A percentile compares a stretch with the other conserved stretches of the same genome.
Conservation (phyloP, 1,284 basidiomycete genomes). For the Sporisorium graminicola region DNA sequence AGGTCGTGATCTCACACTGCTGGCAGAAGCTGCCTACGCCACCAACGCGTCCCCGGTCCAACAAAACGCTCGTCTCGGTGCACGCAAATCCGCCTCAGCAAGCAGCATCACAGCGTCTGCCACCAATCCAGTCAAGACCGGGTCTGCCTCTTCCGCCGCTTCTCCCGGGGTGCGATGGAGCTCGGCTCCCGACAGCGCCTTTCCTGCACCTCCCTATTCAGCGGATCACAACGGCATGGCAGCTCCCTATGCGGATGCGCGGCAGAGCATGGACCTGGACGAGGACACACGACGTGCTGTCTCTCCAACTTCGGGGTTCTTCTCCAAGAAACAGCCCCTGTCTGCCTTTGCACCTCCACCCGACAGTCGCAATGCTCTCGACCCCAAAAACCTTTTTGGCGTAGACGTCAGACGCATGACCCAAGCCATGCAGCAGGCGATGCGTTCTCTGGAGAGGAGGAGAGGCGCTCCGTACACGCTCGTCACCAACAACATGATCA, state of each 20-base stretch:
- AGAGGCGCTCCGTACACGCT: slow-evolving; percentile 50
- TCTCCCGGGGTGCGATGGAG: slow-evolving; percentile 51
- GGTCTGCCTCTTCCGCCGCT: slow-evolving; percentile 9
- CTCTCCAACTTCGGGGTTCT: slow-evolving; percentile 25
- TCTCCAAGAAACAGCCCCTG: slow-evolving; percentile 18
- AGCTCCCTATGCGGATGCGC: background rate
- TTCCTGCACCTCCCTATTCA: slow-evolving; percentile 13
- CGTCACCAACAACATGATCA: slow-evolving; percentile 47
- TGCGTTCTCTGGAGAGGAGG: slow-evolving; percentile 41
- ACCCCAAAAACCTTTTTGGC: slow-evolving; percentile 46
- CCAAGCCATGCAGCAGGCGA: slow-evolving; percentile 48
- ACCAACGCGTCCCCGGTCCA: slow-evolving; percentile 32
- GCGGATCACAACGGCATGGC: slow-evolving; percentile 2
- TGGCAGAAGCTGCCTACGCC: slow-evolving; percentile 49
- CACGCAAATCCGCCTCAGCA: slow-evolving; percentile 29
- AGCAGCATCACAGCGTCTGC: slow-evolving; percentile 7
- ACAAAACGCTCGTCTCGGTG: slow-evolving; percentile 14
- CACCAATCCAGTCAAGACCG: slow-evolving; percentile 6
- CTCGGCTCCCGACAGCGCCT: slow-evolving; percentile 35
- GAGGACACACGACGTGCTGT: slow-evolving; percentile 2
- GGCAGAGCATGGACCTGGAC: slow-evolving; percentile 19
- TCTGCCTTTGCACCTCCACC: slow-evolving; percentile 16
- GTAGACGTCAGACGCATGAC: slow-evolving; percentile 50
- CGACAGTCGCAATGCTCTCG: slow-evolving; percentile 23
- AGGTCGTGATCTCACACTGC: slow-evolving; percentile 45